Conservation (phyloP, 306 rosid species). For the Cucumis hystrix region DNA sequence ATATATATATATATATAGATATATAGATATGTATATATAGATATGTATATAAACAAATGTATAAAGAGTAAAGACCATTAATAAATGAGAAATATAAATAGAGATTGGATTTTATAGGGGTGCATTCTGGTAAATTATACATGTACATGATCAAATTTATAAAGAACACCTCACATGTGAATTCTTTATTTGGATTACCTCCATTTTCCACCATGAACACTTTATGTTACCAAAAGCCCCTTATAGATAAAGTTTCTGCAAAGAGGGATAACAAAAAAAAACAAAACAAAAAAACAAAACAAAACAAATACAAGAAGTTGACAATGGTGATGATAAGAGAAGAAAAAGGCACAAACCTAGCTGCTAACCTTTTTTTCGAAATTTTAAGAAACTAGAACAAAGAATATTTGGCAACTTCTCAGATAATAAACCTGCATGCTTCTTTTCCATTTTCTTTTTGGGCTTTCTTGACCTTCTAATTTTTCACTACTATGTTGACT, state of each 20-base stretch:
- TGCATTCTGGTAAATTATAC: background rate
- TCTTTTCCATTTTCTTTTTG: background rate
- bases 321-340: background rate
- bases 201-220: background rate
- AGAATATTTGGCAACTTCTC: background rate
- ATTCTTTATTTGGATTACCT: background rate
- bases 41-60: too few relatives aligned
- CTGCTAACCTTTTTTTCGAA: background rate
- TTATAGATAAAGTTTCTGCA: conserved; percentile 1
- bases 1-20: too few relatives aligned
- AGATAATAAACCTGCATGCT: conserved; percentile 11
- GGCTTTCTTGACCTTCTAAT: background rate
- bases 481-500: conserved; percentile 1
- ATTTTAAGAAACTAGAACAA: background rate
- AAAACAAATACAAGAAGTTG: background rate
- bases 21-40: too few relatives aligned
- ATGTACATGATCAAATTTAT: background rate
- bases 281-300: background rate
- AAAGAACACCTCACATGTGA: background rate
- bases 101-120: background rate
- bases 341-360: background rate
- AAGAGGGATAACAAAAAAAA: background rate
- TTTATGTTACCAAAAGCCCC: background rate
- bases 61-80: too few relatives aligned
- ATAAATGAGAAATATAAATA: background rate